Evolutionary conservation across 2,329 filamentous ascomycete genomes (phyloP), one percentile per base, ranked within the genome.

Genomic region (Calonectria leucothoes): DNA sequence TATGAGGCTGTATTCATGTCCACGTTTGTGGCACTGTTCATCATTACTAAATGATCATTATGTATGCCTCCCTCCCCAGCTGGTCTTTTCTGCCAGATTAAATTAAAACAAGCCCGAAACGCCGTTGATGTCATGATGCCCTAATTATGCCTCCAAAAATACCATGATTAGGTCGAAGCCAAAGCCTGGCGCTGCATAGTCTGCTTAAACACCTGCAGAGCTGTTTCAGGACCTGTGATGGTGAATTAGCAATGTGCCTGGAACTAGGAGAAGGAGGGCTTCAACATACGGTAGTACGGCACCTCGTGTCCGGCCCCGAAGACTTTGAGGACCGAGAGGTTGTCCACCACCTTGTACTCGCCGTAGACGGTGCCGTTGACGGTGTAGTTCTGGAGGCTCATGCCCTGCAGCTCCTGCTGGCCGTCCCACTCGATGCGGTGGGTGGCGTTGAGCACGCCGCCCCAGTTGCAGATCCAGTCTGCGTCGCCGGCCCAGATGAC

Each of bases 381-480:
- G 0, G 84, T 89, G 75, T 91, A 91, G 77, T 73, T 79, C 71
- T 15, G 87, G 76, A 27, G 79, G 6, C 71, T 39, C 6, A 70
- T 71, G 27, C 69, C 69, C 10, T 70, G 78, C 76, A 91, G 91
- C 3, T 84, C 80, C 0, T 82, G 72, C 10, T 84, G 80, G 3
- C 83, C 84, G 1, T 81, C 72, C 78, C 86, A 91, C 15, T 84
- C 81, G 29, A 91, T 82, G 0, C 84, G 83, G 39, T 91, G 84
- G 1, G 88, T 86, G 2, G 86, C 86, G 14, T 81, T 83, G 7
- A 88, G 83, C 37, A 84, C 86, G n/a, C 90, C 90, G 35, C 88
- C 82, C 87, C 89, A 91, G 81, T 91, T 91, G 77, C 89, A 91
- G 67, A 91, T 89, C 82, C 86, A 91, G 76, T 92, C 90, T 78